These are phyloP conservation scores for Aspergillus incahuasiensis DNA, from an alignment of 495 filamentous ascomycete genomes.

Conservation along the genomic window DNA sequence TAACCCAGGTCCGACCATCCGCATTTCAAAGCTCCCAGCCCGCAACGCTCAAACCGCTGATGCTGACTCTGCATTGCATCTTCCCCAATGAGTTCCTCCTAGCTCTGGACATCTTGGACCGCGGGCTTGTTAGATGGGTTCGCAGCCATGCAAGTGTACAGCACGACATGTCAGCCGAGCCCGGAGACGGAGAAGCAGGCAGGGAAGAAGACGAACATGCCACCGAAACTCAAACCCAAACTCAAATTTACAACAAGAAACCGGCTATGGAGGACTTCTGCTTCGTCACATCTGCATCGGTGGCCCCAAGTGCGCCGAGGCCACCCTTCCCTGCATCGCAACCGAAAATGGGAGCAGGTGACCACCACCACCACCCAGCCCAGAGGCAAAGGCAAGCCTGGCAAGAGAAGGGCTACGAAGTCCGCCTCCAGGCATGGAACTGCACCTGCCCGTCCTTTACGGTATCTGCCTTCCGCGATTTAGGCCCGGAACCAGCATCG, in stretches of 20 bases:
- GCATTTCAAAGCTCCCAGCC: constrained; percentile 18
- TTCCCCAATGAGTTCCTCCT: constrained; percentile 59
- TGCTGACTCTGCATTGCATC: constrained; percentile 52
- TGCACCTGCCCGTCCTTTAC: constrained; percentile 83
- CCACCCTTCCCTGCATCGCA: not conserved
- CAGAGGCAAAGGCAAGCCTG: constrained; percentile 21
- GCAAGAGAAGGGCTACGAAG: constrained; percentile 54
- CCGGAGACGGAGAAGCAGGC: not conserved
- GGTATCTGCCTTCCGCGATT: constrained; percentile 58
- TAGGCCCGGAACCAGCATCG: constrained; percentile 8
- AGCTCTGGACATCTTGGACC: constrained; percentile 78
- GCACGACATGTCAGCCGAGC: not conserved
- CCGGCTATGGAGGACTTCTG: constrained; percentile 22
- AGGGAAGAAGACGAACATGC: not conserved
- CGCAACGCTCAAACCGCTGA: constrained; percentile 32
- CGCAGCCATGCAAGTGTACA: not conserved
- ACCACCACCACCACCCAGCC: constrained; percentile 20
- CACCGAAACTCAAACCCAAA: not conserved
- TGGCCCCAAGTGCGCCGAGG: constrained; percentile 26
- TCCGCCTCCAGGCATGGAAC: constrained; percentile 74
- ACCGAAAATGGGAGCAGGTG: too few species aligned
- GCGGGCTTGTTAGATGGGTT: constrained; percentile 53
- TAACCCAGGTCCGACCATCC: constrained; percentile 19
- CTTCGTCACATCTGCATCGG: constrained; percentile 44
- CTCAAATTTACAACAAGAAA: not conserved